Evolutionary conservation across 192 early-diverging fungal species (phyloP), one percentile per base, ranked within the genome.

Genomic region (Entophlyctis luteolus): DNA sequence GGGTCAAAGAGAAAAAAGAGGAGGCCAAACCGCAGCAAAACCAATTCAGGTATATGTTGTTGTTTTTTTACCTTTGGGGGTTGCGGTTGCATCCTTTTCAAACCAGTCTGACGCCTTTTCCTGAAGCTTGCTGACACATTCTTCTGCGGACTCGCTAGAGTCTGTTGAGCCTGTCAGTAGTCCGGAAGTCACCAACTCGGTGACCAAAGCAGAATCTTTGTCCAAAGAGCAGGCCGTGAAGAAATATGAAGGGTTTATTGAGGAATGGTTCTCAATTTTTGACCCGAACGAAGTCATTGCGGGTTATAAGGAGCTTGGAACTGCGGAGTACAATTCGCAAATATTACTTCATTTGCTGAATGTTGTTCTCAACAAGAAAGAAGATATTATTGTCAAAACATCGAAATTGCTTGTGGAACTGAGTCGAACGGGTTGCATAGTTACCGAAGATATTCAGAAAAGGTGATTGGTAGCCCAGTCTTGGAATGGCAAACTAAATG

Each of bases 221-320:
- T n/a, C n/a, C 2, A 62, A 71, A 47, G 68, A 69, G 12, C 62
- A 75, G 71, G 76, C 82, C 39, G 79, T 70, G 58, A 75, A 63
- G 65, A 85, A 81, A 32, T 65, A 83, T 67, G 72, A 77, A 39
- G 83, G 86, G 46, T 77, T 85, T 45, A 52, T 89, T 25, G 69
- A 78, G 48, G 89, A 90, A 75, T 92, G 82, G 67, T 62, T 84
- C 49, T 70, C 77, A 5, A 63, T 88, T 35, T 76, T 74, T 68
- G 75, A 79, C 68, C 78, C 85, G 4, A 58, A 37, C 20, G 91
- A 93, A 74, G 71, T 91, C 32, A 66, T 83, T 45, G 73, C 76
- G 48, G 86, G 87, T 65, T 74, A 89, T 55, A 85, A 90, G 79
- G 91, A 91, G 65, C 73, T 91, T 45, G 80, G 79, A 39, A 81